Conservation (phyloP, 1,284 basidiomycete genomes). For the Quambalaria eucalypti region DNA sequence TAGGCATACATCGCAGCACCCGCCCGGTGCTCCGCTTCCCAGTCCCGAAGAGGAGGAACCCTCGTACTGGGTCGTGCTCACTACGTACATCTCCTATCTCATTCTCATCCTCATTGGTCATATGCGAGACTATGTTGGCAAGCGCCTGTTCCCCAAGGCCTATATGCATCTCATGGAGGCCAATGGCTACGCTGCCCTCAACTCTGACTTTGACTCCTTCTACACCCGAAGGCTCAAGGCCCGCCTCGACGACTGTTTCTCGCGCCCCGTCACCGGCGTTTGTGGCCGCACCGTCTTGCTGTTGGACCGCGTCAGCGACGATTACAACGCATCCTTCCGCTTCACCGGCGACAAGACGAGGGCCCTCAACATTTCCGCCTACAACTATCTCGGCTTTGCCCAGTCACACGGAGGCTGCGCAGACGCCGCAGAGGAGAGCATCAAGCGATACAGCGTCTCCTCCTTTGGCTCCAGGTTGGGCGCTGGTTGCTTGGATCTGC, state of each 20-base stretch:
- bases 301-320: conserved; percentile 72
- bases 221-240: conserved; percentile 91
- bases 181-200: conserved; percentile 72
- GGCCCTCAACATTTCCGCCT: conserved; percentile 90
- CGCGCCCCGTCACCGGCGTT: conserved; percentile 84
- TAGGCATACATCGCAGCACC: conserved; percentile 60
- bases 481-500: conserved; percentile 74
- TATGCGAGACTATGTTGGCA: conserved; percentile 88
- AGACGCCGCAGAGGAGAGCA: conserved; percentile 67
- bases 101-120: conserved; percentile 71
- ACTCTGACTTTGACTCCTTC: conserved; percentile 98
- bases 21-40: conserved; percentile 22
- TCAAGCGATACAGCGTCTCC: conserved; percentile 57
- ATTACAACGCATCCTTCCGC: conserved; percentile 71
- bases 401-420: conserved; percentile 86
- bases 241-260: conserved; percentile 92
- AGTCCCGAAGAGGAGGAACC: conserved; percentile 61
- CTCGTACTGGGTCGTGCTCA: conserved; percentile 78
- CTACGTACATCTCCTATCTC: conserved; percentile 63
- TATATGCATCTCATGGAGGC: conserved; percentile 59
- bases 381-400: conserved; percentile 98
- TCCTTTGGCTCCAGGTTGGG: conserved; percentile 67
- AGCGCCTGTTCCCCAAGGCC: conserved; percentile 62
- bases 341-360: conserved; percentile 72
- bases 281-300: conserved; percentile 84